Base-by-base conservation (phyloP, 306 rosid genomes). In the Benincasa hispida region DNA sequence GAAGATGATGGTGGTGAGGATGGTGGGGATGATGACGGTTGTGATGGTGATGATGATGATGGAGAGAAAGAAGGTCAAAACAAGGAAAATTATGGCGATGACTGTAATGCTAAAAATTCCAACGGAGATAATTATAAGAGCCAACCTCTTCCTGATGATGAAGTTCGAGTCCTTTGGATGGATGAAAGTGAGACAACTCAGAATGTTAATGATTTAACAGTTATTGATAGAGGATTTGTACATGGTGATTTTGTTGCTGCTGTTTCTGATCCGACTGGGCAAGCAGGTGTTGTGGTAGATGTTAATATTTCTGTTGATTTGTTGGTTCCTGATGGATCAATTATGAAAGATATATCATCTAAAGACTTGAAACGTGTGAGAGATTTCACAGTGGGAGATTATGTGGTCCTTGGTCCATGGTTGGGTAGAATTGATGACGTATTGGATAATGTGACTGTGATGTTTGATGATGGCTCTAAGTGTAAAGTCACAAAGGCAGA, bases 401-500 rank as follows among this genome's bases (percentile, higher is more conserved):
- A 95, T 80, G 99, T 90, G 82, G 98, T 95, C 74, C 99, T 81
- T 53, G 99, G 98, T 77, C 83, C 93, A 32, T 95, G 99, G 99
- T 80, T 95, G 61, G 99, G 99, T 77, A 89, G 93, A 89, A 57
- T 95, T 74, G 99, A 92, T 80, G 98, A 92, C 85, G 93, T 95
- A 87, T 81, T 92, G 83, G 99, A 95, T 83, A 95, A 95, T 77
- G 99, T 95, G 78, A 90, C 97, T 19, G 96, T 95, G 82, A 82
- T 90, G 85, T 89, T 95, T 85, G 97, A 90, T 82, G 98, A 95
- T 84, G 99, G 99, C 76, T 92, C 98, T 18, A 87, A 86, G 81
- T 95, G 99, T 83, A 95, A 91, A 81, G 91, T 95, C 83, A 82
- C 90, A 47, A 90, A 85, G 87, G 99, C 97, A 69, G 97, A 95